Evolutionary conservation across 2,329 filamentous ascomycete genomes (phyloP), one percentile per base, ranked within the genome.

Genomic region (Calonectria henricotiae): DNA sequence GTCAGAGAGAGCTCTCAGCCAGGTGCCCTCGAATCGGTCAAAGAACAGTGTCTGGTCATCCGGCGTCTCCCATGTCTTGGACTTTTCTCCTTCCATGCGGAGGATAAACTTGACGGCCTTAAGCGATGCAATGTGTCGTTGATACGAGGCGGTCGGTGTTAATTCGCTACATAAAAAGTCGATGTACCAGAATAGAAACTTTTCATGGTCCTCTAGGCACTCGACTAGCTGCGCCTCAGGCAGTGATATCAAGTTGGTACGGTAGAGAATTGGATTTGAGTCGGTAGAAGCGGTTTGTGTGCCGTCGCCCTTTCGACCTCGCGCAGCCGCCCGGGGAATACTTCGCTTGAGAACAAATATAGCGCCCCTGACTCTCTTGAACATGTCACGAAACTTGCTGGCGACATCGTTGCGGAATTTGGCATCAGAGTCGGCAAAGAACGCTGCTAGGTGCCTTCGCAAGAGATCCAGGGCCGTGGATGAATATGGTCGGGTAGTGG

Each of bases 331-430:
- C 68, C 82, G 78, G 9, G 80, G 76, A 17, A 87, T 82, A 69
- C 83, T 84, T 46, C 85, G 84, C 37, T 85, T 85, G 23, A 92
- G 81, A 11, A 87, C 86, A 20, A 88, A 86, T 20, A 92, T 89
- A 11, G 91, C 89, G 27, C 91, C 91, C 73, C 92, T 88, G 5
- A 97, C 84, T 49, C 95, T 91, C 76, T 93, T 91, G 69, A 95
- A 89, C 80, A 98, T 90, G 75, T 92, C 91, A 71, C 94, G 92
- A 2, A 92, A 90, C 71, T 93, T 89, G 27, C 91, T 90, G 30
- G 96, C 86, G 1, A 97, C 87, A 75, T 97, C 94, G 68, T 95
- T 92, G 67, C 96, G 90, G 74, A 95, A 93, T 76, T 96, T 94
- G 6, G 96, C 91, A 79, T 98, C 95, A 0, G 93, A 91, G 72